phyloP scores from a whole-genome alignment of 2,329 filamentous ascomycete species.

The Colletotrichum sp. region DNA sequence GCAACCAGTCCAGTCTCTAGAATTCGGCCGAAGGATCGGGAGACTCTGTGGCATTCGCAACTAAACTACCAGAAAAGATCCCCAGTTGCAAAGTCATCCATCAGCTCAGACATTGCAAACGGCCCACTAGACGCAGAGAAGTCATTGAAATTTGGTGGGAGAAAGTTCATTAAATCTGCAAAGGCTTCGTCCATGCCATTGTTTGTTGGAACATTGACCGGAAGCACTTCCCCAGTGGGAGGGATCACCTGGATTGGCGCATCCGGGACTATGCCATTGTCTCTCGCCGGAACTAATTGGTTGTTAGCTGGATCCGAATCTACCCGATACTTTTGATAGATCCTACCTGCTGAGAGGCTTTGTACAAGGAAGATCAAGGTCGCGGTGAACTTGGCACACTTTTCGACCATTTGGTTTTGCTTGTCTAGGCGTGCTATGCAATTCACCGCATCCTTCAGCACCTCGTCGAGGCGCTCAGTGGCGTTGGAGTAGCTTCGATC shows the following conservation, averaged over 20 bases:
- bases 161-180: not conserved
- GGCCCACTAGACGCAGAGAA: not conserved
- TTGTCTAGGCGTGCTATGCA: conserved; percentile 6
- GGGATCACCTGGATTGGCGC: not conserved
- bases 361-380: conserved; percentile 1
- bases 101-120: conserved; percentile 7
- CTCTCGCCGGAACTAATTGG: not conserved
- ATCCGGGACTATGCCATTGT: too few relatives aligned
- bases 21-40: not conserved
- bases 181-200: not conserved
- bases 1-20: not conserved
- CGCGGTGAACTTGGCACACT: conserved; percentile 15
- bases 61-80: conserved; percentile 13
- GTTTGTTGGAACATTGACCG: not conserved
- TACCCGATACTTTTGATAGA: not conserved
- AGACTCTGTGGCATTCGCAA: not conserved
- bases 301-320: not conserved
- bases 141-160: conserved; percentile 9
- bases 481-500: not conserved
- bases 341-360: not conserved
- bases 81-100: conserved; percentile 2
- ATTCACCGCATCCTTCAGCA: not conserved
- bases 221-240: not conserved
- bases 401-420: conserved; percentile 12
- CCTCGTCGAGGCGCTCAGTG: not conserved